Conservation (phyloP, 1,139 yeast genomes). For the Nakaseomyces nivariensis region DNA sequence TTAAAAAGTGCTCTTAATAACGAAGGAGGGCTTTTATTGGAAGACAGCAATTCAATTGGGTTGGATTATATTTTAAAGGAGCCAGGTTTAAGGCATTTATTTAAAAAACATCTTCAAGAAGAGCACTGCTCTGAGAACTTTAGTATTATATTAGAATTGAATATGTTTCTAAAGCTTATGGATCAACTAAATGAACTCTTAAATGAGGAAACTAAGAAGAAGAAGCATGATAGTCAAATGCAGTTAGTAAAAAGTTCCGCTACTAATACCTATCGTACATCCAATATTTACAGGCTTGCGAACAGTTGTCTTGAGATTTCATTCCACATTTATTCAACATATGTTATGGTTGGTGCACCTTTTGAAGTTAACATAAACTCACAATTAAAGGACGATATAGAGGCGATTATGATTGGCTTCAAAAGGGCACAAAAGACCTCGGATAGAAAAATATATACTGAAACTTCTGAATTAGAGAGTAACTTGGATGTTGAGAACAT, state of each 20-base stretch:
- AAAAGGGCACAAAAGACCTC: not conserved
- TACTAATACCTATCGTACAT: not conserved
- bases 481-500: not conserved
- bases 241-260: too few relatives aligned
- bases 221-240: not conserved
- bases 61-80: conserved; percentile 50
- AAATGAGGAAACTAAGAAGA: conserved; percentile 13
- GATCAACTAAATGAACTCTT: conserved; percentile 29
- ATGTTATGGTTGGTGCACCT: conserved; percentile 61
- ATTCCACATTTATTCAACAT: conserved; percentile 56
- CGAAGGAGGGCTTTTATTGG: not conserved
- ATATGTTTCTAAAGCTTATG: conserved; percentile 35
- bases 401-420: not conserved
- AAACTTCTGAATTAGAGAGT: not conserved
- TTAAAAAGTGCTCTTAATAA: not conserved
- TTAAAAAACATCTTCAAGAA: conserved; percentile 51
- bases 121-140: conserved; percentile 70
- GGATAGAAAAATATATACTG: not conserved
- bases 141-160: conserved; percentile 55
- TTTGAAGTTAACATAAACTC: conserved; percentile 64
- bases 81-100: conserved; percentile 68
- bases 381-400: conserved; percentile 39
- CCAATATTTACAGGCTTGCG: not conserved
- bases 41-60: not conserved
- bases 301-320: conserved; percentile 43